Evolutionary conservation across 169 alveolate genomes (phyloP).

Genomic region (Theileria parva): DNA sequence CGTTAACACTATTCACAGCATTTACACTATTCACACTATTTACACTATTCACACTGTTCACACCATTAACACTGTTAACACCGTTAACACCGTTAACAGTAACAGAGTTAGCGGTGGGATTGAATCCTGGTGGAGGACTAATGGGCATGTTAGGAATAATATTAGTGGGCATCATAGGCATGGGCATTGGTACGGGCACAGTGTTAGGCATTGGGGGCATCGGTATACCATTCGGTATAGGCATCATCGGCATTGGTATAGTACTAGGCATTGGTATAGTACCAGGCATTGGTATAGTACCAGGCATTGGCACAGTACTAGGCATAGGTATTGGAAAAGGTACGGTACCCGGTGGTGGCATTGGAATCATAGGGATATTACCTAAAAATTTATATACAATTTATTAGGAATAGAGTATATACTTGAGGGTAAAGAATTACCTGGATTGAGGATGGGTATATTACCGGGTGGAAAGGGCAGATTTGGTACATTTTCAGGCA

Average conservation of each 20-base stretch:
- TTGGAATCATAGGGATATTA: background rate
- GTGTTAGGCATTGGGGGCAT: background rate
- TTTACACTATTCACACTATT: background rate
- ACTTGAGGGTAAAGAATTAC: background rate
- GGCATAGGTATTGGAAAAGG: background rate
- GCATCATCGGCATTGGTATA: too few species aligned
- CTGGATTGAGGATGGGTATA: background rate
- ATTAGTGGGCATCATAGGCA: background rate
- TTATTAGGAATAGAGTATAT: too few species aligned
- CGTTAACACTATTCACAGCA: background rate
- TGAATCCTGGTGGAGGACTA: constrained; percentile 8
- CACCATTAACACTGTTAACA: background rate
- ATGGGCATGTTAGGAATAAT: background rate
- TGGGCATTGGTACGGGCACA: background rate
- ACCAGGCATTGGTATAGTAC: background rate
- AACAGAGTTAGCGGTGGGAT: too few species aligned
- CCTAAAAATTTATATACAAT: background rate
- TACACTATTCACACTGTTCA: background rate
- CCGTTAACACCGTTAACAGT: background rate
- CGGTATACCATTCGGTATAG: background rate
- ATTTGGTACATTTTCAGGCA: background rate
- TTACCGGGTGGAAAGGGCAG: background rate
- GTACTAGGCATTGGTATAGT: background rate
- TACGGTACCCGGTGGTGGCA: background rate
- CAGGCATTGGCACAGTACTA: background rate